Evolutionary conservation across 75 land plant species (phyloP), one percentile per base, ranked within the genome.

Genomic region (Cunninghamia lanceolata): DNA sequence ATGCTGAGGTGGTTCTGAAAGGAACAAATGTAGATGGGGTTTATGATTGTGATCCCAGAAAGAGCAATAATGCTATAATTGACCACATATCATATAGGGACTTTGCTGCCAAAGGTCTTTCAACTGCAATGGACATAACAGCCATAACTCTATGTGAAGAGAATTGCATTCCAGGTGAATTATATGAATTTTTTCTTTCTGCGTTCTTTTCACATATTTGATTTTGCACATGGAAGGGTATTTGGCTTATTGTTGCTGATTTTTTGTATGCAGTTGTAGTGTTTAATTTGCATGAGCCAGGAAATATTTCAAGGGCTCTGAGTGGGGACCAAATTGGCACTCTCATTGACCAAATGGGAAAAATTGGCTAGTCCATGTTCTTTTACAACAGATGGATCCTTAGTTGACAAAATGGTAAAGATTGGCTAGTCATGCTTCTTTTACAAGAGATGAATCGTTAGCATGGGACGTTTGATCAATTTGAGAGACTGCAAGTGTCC

Each of bases 291-390:
- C 89, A 90, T 42, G 93, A 92, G 84, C 92, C 96, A 11, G 97
- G 97, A 68, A 94, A 93, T 83, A 91, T 95, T 45, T 94, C 92
- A 45, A 93, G 88, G 87, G 97, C 94, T 30, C 59, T 95, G 19
- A 89, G 91, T 89, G 97, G 97, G 82, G 96, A 95, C 1, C 94
- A 82, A 74, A 91, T 95, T 50, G 97, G 97, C 76, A 95, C 96
- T 16, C 70, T 93, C 32, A 90, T 95, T 86, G 94, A 95, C 85
- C 94, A 91, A 86, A 85, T 91, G 17, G 97, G 97, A 52, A 92
- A 89, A 54, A 86, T 94, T 30, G 88, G 90, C 54, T 94, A 86
- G 91, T 43, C n/a, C 15, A 45, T 43, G 34, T 80, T 74, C 54
- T 3, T 77, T 43, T 80, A 9, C 82, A 45, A 80, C 52, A 80